Conservation (phyloP, 495 filamentous ascomycete species). For the Talaromyces borbonicus region DNA sequence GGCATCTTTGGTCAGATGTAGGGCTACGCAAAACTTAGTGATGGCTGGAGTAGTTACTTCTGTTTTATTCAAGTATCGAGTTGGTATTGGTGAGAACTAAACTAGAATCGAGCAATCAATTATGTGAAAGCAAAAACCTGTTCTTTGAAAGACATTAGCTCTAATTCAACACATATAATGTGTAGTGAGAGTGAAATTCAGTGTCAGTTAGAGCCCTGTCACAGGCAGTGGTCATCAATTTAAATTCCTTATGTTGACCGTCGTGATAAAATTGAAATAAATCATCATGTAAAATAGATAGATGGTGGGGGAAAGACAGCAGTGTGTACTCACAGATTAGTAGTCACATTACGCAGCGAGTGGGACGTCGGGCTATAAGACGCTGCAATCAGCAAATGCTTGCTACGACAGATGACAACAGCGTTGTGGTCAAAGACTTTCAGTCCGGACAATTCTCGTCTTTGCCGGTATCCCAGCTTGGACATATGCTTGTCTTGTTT, state of each 20-base stretch:
- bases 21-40: no score
- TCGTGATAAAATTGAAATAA: constrained; percentile 74
- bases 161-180: neutral
- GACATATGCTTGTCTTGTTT: constrained; percentile 54
- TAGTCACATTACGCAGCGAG: constrained; percentile 5
- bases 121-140: neutral
- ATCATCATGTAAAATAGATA: constrained; percentile 59
- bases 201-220: constrained; percentile 72
- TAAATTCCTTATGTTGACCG: constrained; percentile 87
- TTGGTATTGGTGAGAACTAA: no score
- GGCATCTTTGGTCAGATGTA: no score
- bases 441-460: constrained; percentile 44
- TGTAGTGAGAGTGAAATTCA: neutral
- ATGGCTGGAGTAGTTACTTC: no score
- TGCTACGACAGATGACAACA: neutral
- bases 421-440: constrained; percentile 11
- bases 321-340: constrained; percentile 12
- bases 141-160: constrained; percentile 3
- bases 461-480: constrained; percentile 36
- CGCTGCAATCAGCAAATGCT: neutral
- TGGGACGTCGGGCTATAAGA: constrained; percentile 2
- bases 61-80: no score
- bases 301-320: constrained; percentile 4
- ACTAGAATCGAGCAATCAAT: no score
- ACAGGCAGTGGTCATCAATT: constrained; percentile 86